Evolutionary conservation across 306 rosid genomes (phyloP).

Genomic region (Cicer arietinum): DNA sequence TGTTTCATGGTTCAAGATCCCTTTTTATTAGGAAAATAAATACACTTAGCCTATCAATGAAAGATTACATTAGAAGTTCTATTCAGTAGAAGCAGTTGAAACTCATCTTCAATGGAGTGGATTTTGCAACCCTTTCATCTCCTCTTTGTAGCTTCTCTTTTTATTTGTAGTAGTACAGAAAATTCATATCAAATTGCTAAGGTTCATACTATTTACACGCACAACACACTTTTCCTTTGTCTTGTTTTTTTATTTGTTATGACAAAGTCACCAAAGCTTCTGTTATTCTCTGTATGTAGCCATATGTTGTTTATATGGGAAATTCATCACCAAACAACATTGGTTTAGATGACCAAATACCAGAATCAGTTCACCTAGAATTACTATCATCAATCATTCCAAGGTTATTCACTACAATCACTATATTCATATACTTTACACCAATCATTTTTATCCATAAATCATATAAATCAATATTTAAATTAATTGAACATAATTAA

Average conservation of each 20-base stretch:
- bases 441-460: slow-evolving; percentile 8
- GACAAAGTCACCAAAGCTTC: not conserved
- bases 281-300: slow-evolving; percentile 54
- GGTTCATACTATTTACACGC: slow-evolving; percentile 47
- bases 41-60: slow-evolving; percentile 47
- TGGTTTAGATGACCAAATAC: slow-evolving; percentile 45
- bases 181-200: slow-evolving; percentile 61
- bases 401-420: slow-evolving; percentile 38
- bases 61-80: slow-evolving; percentile 17
- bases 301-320: slow-evolving; percentile 87
- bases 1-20: slow-evolving; percentile 34
- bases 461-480: not conserved
- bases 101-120: slow-evolving; percentile 58
- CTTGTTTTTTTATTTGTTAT: not conserved
- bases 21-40: slow-evolving; percentile 33
- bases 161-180: slow-evolving; percentile 40
- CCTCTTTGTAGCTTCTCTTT: slow-evolving; percentile 49
- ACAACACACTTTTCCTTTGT: not conserved
- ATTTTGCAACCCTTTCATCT: slow-evolving; percentile 49
- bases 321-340: slow-evolving; percentile 55
- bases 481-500: slow-evolving; percentile 6
- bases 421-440: not conserved
- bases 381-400: slow-evolving; percentile 65
- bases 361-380: slow-evolving; percentile 58
- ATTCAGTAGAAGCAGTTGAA: slow-evolving; percentile 12